phyloP scores from a whole-genome alignment of 2,329 filamentous ascomycete genomes.

The Pseudogymnoascus sp. region DNA sequence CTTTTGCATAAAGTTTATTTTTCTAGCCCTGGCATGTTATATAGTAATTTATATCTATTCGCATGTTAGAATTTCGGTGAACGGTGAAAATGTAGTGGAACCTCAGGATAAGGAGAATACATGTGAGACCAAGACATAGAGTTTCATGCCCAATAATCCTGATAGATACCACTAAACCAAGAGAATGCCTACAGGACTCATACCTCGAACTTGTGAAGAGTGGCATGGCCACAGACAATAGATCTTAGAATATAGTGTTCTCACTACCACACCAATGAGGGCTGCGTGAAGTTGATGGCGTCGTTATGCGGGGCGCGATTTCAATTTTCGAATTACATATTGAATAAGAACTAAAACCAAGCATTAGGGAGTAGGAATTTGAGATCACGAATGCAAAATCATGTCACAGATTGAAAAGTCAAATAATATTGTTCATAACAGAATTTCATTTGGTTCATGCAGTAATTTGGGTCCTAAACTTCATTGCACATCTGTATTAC shows the following conservation, averaged over 20 bases:
- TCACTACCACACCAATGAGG: background rate
- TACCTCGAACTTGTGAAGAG: too few species aligned
- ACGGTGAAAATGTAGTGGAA: background rate
- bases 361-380: too few species aligned
- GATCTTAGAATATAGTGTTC: too few species aligned
- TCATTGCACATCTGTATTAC: slow-evolving; percentile 7
- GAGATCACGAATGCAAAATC: background rate
- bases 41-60: background rate
- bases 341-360: background rate
- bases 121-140: background rate
- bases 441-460: background rate
- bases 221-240: too few species aligned
- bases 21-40: background rate
- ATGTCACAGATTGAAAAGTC: background rate
- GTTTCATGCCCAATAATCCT: background rate
- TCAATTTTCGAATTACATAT: background rate
- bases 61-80: background rate
- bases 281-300: background rate
- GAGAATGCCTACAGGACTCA: too few species aligned
- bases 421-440: background rate
- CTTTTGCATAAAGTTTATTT: background rate
- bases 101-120: background rate
- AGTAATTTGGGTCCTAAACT: slow-evolving; percentile 3
- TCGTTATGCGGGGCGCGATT: background rate
- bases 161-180: too few species aligned